Evolutionary conservation across 1,284 basidiomycete species (phyloP), one percentile per base, ranked within the genome.

Genomic region (Neolentinus lepideus): DNA sequence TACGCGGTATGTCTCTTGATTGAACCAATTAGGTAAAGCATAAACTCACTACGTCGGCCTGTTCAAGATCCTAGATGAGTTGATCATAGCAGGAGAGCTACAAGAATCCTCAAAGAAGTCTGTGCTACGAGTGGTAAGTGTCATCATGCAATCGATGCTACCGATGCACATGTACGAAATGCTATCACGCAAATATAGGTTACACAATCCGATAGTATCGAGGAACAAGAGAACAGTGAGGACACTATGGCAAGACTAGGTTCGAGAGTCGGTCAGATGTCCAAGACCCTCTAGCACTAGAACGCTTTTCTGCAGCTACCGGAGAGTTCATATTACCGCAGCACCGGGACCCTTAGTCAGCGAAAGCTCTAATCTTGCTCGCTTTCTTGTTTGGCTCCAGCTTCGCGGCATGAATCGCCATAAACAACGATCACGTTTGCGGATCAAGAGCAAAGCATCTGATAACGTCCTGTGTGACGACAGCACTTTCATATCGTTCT

Each of bases 21-120:
- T 19, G 22, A 36, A 27, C n/a, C n/a, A n/a, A 22, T 19, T 25
- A 8, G 16, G n/a, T n/a, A 43, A 21, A 8, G 12, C 16, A n/a
- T 16, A 43, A n/a, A 22, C n/a, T 16, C 52, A 27, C 53, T 56
- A 27, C 54, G 8, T 55, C 33, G 56, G 16, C 24, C 57, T 57
- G 61, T 31, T 29, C 31, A 64, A 93, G 91, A 97, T 98, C 63
- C 76, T 99, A 56, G 97, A 99, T 70, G 97, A 99, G 70, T 80
- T 99, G 54, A 95, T 99, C 69, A 98, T 99, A 59, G 90, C 94
- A 3, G 97, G 97, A 47, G 97, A 99, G 71, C 78, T 99, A 63
- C 96, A 99, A 74, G 97, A 99, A 68, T 95, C 95, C 1, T 95
- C 92, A 27, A 99, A 99, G 81, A 99, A 99, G 74, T 92, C 93